A percentile compares a stretch with the other conserved stretches of the same genome.
Conservation (phyloP, 495 filamentous ascomycete genomes). For the Daldinia loculata region DNA sequence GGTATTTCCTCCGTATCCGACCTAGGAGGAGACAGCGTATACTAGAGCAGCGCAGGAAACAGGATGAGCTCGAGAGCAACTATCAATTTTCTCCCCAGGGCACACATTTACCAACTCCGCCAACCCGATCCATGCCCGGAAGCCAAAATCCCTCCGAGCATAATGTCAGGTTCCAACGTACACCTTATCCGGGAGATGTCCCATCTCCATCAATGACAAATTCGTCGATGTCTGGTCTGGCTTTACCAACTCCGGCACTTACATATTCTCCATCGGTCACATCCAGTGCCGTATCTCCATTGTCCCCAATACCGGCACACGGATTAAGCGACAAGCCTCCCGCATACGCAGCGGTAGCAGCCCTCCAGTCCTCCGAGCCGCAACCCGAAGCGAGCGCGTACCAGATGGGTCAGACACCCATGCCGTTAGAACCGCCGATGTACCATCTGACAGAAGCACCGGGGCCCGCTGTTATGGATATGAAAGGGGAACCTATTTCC, state of each 20-base stretch:
- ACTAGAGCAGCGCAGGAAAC: conserved; percentile 4
- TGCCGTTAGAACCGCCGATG: conserved; percentile 15
- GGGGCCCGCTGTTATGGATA: conserved; percentile 1
- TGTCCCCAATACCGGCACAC: conserved; percentile 15
- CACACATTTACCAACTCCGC: not conserved
- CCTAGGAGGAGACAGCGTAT: conserved; percentile 28
- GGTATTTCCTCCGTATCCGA: conserved; percentile 36
- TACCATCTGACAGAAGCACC: conserved; percentile 19
- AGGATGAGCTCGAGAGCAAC: conserved; percentile 32
- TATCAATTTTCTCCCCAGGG: conserved; percentile 10
- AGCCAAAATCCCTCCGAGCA: conserved; percentile 18
- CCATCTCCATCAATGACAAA: conserved; percentile 30
- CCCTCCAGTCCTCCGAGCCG: conserved; percentile 34
- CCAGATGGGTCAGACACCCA: conserved; percentile 36
- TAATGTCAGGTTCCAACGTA: conserved; percentile 14
- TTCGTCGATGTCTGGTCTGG: conserved; percentile 36
- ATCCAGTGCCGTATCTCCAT: conserved; percentile 6
- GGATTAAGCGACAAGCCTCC: conserved; percentile 29
- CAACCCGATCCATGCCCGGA: not conserved
- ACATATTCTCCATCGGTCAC: conserved; percentile 29
- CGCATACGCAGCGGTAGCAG: conserved; percentile 19
- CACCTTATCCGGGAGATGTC: conserved; percentile 22
- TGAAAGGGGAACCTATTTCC: conserved; percentile 29
- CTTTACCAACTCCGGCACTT: conserved; percentile 32
- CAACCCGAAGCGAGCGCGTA: conserved; percentile 35